phyloP scores from a whole-genome alignment of 169 alveolate species.

The Fabrea salina region DNA sequence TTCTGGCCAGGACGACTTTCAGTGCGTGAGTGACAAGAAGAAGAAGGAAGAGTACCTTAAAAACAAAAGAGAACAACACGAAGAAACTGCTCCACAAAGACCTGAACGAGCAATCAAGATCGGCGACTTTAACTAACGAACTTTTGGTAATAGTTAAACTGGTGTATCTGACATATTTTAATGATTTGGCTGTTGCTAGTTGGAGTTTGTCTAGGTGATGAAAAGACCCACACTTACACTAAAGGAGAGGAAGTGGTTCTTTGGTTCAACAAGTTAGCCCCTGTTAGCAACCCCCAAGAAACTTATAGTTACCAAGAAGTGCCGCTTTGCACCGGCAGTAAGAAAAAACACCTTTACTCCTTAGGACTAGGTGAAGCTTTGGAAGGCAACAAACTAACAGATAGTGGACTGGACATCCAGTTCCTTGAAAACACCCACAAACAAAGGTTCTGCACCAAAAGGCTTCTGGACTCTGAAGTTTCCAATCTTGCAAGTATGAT shows the following conservation, averaged over 20 bases:
- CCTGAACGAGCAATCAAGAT: conserved; percentile 44
- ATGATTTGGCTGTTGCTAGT: neutral
- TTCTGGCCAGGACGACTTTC: conserved; percentile 29
- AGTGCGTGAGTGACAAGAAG: neutral
- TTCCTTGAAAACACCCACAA: neutral
- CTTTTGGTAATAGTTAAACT: too few species aligned
- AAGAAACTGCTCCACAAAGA: conserved; percentile 31
- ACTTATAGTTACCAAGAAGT: conserved; percentile 31
- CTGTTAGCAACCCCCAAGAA: conserved; percentile 47
- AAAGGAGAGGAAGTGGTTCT: conserved; percentile 23
- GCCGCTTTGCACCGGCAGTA: conserved; percentile 33
- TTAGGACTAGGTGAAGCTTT: conserved; percentile 39
- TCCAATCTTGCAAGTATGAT: neutral
- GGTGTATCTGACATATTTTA: too few species aligned
- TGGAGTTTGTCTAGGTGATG: neutral
- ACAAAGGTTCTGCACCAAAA: conserved; percentile 1
- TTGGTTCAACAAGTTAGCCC: conserved; percentile 34
- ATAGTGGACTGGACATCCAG: conserved; percentile 1
- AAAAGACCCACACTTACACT: neutral
- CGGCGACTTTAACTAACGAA: conserved; percentile 8
- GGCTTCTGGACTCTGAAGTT: neutral
- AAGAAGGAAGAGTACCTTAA: neutral
- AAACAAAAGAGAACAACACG: conserved; percentile 16
- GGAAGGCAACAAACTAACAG: conserved; percentile 40
- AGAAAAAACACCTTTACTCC: neutral